A percentile compares a stretch with the other conserved stretches of the same genome.
These are phyloP conservation scores for Polyporus tsugae DNA, from an alignment of 1,284 basidiomycete genomes.

Conservation along the genomic window DNA sequence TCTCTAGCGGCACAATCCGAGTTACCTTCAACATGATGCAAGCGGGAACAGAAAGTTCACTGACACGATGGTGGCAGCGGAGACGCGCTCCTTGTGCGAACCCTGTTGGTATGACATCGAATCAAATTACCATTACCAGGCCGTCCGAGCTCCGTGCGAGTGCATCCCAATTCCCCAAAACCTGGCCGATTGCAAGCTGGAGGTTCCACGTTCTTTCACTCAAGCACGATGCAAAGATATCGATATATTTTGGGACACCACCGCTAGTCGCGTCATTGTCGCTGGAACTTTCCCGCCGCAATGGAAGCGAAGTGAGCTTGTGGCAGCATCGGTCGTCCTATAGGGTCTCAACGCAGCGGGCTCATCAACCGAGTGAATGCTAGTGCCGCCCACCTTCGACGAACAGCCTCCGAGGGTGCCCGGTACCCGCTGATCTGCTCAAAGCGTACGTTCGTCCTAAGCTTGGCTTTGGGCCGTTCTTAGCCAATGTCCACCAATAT, in stretches of 20 bases:
- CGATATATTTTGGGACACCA: neutral
- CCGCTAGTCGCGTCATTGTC: conserved; percentile 2
- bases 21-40: neutral
- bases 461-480: neutral
- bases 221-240: neutral
- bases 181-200: neutral
- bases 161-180: neutral
- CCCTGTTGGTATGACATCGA: neutral
- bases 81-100: neutral
- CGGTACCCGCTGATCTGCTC: neutral
- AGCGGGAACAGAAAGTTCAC: neutral
- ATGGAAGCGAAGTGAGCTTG: neutral
- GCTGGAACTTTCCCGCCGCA: neutral
- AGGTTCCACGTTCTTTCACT: neutral
- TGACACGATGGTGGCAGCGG: neutral
- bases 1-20: neutral
- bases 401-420: neutral
- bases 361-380: neutral
- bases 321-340: neutral
- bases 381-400: neutral
- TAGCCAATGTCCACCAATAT: neutral
- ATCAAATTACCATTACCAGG: conserved; percentile 1
- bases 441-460: neutral
- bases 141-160: neutral
- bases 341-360: neutral